A percentile compares a stretch with the other conserved stretches of the same genome.
These are phyloP conservation scores for Eucalyptus victrix DNA, from an alignment of 345 rosid genomes.

Conservation along the genomic window DNA sequence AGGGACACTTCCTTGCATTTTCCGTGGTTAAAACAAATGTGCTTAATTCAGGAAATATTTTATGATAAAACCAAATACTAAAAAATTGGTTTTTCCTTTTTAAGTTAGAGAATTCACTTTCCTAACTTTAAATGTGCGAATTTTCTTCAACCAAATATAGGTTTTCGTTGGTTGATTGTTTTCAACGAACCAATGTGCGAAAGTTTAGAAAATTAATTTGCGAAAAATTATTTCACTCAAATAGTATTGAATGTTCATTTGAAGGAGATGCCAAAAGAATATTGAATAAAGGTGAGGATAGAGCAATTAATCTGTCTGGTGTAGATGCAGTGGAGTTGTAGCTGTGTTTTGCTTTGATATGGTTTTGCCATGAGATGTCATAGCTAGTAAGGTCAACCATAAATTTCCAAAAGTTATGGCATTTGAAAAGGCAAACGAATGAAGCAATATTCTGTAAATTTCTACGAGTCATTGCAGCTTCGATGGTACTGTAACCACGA, in stretches of 20 bases:
- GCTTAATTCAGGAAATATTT: background rate
- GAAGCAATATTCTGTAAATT: background rate
- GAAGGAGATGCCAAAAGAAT: background rate
- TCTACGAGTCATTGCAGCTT: background rate
- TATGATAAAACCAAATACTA: background rate
- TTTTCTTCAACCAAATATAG: background rate
- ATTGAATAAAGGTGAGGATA: no score
- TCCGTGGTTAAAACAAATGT: background rate
- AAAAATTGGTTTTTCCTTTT: background rate
- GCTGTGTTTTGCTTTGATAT: background rate
- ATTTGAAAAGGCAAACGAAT: background rate
- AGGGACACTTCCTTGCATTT: background rate
- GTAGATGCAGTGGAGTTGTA: background rate
- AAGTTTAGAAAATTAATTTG: background rate
- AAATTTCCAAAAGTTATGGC: background rate
- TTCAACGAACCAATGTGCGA: background rate
- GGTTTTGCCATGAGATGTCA: background rate
- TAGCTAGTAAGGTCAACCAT: fast-evolving
- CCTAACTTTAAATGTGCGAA: background rate
- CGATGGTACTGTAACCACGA: background rate
- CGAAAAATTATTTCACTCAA: background rate
- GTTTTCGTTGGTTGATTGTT: background rate
- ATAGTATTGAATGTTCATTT: background rate
- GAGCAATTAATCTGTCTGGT: background rate
- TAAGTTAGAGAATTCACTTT: background rate